Evolutionary conservation across 2,329 filamentous ascomycete species (phyloP).

Genomic region (Tolypocladium tropicale): DNA sequence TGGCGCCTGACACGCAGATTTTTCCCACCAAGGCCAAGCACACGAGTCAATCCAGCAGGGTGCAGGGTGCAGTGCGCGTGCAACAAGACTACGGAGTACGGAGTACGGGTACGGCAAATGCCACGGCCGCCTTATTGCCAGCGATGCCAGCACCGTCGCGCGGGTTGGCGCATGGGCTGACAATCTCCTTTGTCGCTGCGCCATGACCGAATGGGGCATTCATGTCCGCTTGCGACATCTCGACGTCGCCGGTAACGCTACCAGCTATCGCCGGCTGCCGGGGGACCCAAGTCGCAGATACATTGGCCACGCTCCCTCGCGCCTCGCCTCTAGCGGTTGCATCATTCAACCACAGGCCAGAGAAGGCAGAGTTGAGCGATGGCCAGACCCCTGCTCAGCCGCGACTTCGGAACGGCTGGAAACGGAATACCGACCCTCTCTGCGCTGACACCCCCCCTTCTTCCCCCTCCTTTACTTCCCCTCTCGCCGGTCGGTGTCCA

Average conservation of each 20-base stretch:
- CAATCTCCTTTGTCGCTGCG: conserved; percentile 1
- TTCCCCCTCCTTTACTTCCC: too few species aligned
- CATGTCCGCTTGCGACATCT: conserved; percentile 9
- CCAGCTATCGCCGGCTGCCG: conserved; percentile 1
- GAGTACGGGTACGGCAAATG: too few species aligned
- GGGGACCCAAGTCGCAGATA: neutral
- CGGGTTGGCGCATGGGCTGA: conserved; percentile 1
- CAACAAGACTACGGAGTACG: neutral
- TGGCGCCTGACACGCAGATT: neutral
- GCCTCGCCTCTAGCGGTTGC: neutral
- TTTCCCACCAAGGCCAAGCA: neutral
- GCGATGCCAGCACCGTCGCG: neutral
- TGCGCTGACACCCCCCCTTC: neutral
- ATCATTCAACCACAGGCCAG: neutral
- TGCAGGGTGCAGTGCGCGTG: neutral
- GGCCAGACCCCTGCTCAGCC: conserved; percentile 2
- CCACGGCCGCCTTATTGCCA: neutral
- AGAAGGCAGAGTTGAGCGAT: neutral
- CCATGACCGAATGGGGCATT: conserved; percentile 10
- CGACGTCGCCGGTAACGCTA: conserved; percentile 1
- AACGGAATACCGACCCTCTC: conserved; percentile 9
- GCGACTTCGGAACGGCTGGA: conserved; percentile 8
- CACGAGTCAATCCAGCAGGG: neutral
- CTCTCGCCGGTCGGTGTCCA: too few species aligned
- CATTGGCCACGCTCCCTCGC: neutral